phyloP scores from a whole-genome alignment of 495 filamentous ascomycete species.

The Aspergillus steynii region DNA sequence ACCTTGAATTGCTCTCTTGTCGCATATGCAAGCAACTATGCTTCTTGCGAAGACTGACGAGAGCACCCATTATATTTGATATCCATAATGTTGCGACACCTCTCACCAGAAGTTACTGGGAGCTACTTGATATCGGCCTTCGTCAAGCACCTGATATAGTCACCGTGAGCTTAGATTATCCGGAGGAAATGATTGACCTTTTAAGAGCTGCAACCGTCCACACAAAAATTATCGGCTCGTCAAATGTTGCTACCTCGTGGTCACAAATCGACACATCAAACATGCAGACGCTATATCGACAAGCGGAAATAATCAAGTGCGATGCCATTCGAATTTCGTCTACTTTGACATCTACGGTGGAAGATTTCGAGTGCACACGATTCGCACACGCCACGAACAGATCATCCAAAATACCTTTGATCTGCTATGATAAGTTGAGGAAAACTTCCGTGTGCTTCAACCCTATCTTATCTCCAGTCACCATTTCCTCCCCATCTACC shows the following conservation, averaged over 20 bases:
- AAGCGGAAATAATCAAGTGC: too few relatives aligned
- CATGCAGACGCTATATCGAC: too few relatives aligned
- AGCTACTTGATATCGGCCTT: neutral
- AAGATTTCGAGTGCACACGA: neutral
- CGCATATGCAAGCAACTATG: conserved; percentile 21
- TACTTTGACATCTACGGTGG: too few relatives aligned
- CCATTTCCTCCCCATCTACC: conserved; percentile 4
- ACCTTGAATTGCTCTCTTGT: neutral
- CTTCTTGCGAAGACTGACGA: conserved; percentile 19
- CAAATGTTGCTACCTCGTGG: too few relatives aligned
- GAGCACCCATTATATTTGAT: conserved; percentile 24
- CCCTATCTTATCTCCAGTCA: conserved; percentile 59
- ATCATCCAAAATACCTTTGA: conserved; percentile 16
- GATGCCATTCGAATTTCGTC: too few relatives aligned
- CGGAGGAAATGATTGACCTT: too few relatives aligned
- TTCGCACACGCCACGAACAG: neutral
- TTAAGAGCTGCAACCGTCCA: too few relatives aligned
- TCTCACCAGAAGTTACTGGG: neutral
- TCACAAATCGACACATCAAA: too few relatives aligned
- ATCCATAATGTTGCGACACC: neutral
- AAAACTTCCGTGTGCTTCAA: conserved; percentile 60
- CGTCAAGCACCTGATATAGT: neutral
- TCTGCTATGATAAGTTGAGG: conserved; percentile 41
- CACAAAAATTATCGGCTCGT: too few relatives aligned
- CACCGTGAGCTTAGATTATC: too few relatives aligned